Evolutionary conservation across 2,329 filamentous ascomycete genomes (phyloP).

Genomic region (Capronia epimyces): DNA sequence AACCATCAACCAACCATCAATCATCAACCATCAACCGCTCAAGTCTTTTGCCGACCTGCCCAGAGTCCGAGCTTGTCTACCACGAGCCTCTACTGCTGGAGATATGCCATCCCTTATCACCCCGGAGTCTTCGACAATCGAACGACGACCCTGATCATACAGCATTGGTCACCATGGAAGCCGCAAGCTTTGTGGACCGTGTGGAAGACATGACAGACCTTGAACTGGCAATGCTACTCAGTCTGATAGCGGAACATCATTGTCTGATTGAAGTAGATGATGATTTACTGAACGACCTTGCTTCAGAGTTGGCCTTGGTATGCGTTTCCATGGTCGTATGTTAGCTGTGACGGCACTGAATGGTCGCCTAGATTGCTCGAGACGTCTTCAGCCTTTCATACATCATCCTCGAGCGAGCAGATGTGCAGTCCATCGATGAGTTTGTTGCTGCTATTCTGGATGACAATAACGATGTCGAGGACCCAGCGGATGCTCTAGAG

Average conservation of each 20-base stretch:
- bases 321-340: neutral
- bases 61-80: too few relatives aligned
- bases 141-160: too few relatives aligned
- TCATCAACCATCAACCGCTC: too few relatives aligned
- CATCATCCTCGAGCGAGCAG: constrained; percentile 65
- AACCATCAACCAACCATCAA: neutral
- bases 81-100: too few relatives aligned
- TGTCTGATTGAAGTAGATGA: constrained; percentile 74
- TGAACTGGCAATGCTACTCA: constrained; percentile 78
- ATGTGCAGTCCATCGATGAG: constrained; percentile 70
- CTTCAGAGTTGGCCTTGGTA: constrained; percentile 68
- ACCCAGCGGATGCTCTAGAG: constrained; percentile 8
- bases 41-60: too few relatives aligned
- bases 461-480: constrained; percentile 31
- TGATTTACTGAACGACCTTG: constrained; percentile 60
- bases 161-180: constrained; percentile 58
- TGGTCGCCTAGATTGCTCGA: constrained; percentile 53
- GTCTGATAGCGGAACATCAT: constrained; percentile 74
- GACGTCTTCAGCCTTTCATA: constrained; percentile 68
- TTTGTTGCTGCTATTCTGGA: constrained; percentile 67
- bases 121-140: too few relatives aligned
- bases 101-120: too few relatives aligned
- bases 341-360: neutral
- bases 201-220: constrained; percentile 78
- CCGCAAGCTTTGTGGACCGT: constrained; percentile 58